Evolutionary conservation across 306 rosid genomes (phyloP), one percentile per base, ranked within the genome.

Genomic region (Cajanus cajan): DNA sequence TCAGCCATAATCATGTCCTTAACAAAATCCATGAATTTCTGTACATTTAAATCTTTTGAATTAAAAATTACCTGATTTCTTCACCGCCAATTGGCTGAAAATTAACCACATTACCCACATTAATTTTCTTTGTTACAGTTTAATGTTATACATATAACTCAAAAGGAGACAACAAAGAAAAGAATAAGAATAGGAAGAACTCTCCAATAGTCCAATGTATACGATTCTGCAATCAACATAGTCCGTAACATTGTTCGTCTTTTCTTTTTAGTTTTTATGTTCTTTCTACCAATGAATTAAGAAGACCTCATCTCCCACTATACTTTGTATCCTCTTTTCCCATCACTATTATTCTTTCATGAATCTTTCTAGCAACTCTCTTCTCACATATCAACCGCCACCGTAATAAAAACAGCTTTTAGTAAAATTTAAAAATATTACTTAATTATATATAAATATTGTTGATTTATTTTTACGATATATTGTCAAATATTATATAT

Each of bases 301-400:
- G 74, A 25, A 51, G 79, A 64, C 79, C 76, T 71, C 80, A 74
- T 45, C 65, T 74, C 40, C 80, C 80, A 74, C 77, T 68, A 44
- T 18, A 34, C 10, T 45, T 43, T 74, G 76, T 67, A 22, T 45
- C 76, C 9, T 33, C n/a, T 73, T 80, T 31, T 43, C 31, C 50
- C 14, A 22, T 36, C 62, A 39, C 8, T 28, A 18, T 63, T 22
- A 63, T 51, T 43, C 59, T 78, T 43, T 65, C 47, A 16, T 18
- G 16, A 48, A 68, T 28, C 25, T 55, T 31, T 25, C 18, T 69
- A 40, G 4, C 16, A 22, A 14, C 22, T 40, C 6, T 58, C 48
- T 2, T 33, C 39, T 57, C 61, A 57, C 16, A 37, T 33, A 43
- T n/a, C n/a, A n/a, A n/a, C n/a, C n/a, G 37, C 67, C 51, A 54